Conservation (phyloP, 257 asterid genomes). For the Solanum corneliomulleri region DNA sequence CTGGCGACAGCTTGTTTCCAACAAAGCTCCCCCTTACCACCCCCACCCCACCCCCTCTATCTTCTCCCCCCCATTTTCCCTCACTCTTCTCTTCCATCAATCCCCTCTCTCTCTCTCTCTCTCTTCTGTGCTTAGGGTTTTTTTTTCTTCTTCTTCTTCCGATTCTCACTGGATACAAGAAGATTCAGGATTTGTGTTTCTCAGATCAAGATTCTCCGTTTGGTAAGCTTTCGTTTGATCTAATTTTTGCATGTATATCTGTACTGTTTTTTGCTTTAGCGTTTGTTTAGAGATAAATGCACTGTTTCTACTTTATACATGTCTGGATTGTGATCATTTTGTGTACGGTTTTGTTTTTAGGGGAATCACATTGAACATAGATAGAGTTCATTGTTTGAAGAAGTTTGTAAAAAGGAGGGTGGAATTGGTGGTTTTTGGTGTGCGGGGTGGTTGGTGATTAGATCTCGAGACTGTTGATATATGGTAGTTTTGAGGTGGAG, state of each 20-base stretch:
- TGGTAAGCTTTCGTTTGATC: constrained; percentile 27
- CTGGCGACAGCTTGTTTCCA: constrained; percentile 93
- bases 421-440: not conserved
- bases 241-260: not conserved
- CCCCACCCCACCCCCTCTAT: not conserved
- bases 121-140: constrained; percentile 20
- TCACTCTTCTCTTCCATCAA: constrained; percentile 11
- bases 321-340: not conserved
- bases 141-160: not conserved
- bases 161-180: constrained; percentile 1
- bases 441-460: not conserved
- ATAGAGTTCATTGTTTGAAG: not conserved
- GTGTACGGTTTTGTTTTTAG: not conserved
- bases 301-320: not conserved
- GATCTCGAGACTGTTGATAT: not conserved
- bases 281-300: not conserved
- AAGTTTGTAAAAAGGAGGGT: not conserved
- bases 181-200: constrained; percentile 1
- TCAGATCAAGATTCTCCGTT: constrained; percentile 33
- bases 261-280: not conserved
- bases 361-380: not conserved
- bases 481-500: constrained; percentile 18
- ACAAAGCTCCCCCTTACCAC: constrained; percentile 35
- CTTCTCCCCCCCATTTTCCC: constrained; percentile 12
- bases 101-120: not conserved